These are phyloP conservation scores for Boletus subparvulus DNA, from an alignment of 768 basidiomycete genomes.

Conservation along the genomic window DNA sequence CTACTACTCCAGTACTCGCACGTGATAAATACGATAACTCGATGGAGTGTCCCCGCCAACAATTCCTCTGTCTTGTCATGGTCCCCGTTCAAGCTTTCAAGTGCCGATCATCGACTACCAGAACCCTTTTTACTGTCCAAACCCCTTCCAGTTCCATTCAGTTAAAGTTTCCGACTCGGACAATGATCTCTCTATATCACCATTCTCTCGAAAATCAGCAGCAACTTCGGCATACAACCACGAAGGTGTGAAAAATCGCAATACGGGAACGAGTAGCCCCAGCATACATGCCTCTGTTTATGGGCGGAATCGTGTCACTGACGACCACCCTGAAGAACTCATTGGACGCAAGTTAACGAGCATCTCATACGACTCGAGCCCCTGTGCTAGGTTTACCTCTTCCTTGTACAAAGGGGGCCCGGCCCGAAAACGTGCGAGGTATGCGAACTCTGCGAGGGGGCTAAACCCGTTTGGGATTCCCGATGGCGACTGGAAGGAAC, in stretches of 20 bases:
- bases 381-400: background rate
- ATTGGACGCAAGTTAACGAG: background rate
- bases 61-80: background rate
- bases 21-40: no score
- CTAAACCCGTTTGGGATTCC: background rate
- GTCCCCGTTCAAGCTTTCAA: background rate
- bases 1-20: no score
- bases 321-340: slow-evolving; percentile 6
- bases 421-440: background rate
- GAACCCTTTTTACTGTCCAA: slow-evolving; percentile 61
- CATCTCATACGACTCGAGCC: slow-evolving; percentile 1
- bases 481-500: background rate
- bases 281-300: background rate
- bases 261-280: background rate
- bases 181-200: background rate
- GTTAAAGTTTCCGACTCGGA: background rate
- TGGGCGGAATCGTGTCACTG: slow-evolving; percentile 5
- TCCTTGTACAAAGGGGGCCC: background rate
- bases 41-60: no score
- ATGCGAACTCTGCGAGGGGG: background rate
- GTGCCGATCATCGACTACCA: slow-evolving; percentile 46
- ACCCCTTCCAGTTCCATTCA: slow-evolving; percentile 23
- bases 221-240: background rate
- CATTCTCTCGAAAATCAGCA: slow-evolving; percentile 5
- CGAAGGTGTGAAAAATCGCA: background rate